phyloP scores from a whole-genome alignment of 805 yeast species.

The Monosporozyma unispora region DNA sequence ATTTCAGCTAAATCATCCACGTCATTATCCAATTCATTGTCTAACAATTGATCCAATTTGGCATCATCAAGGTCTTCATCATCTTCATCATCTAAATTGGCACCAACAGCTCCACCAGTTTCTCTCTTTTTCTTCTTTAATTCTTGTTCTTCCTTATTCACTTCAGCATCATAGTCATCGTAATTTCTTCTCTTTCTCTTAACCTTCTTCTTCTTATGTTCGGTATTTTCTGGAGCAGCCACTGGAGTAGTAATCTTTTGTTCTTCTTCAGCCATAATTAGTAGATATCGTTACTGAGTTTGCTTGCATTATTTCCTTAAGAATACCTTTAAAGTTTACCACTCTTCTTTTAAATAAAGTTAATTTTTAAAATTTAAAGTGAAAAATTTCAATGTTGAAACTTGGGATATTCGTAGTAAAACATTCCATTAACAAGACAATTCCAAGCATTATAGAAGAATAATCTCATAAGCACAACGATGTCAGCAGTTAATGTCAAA shows the following conservation, averaged over 20 bases:
- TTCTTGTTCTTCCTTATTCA: conserved; percentile 43
- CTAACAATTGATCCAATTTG: conserved; percentile 37
- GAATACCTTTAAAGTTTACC: background rate
- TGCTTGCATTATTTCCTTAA: background rate
- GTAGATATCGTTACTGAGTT: background rate
- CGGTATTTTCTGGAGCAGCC: conserved; percentile 2
- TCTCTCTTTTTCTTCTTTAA: conserved; percentile 31
- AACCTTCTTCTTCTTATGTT: conserved; percentile 6
- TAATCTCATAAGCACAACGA: background rate
- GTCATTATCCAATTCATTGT: conserved; percentile 48
- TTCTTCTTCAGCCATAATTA: conserved; percentile 24
- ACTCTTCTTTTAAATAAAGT: background rate
- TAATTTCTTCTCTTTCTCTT: conserved; percentile 39
- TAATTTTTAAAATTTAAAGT: background rate
- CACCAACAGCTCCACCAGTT: background rate
- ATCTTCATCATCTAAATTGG: conserved; percentile 30
- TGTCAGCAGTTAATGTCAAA: conserved; percentile 17
- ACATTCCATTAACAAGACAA: background rate
- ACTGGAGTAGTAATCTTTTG: conserved; percentile 10
- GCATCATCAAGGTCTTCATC: conserved; percentile 47
- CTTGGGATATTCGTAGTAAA: too few species aligned
- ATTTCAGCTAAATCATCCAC: conserved; percentile 75
- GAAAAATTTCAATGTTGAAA: background rate
- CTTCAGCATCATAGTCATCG: conserved; percentile 55
- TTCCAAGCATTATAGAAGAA: background rate